phyloP scores from a whole-genome alignment of 352 stramenopile genomes.

The Globisporangium canariense region DNA sequence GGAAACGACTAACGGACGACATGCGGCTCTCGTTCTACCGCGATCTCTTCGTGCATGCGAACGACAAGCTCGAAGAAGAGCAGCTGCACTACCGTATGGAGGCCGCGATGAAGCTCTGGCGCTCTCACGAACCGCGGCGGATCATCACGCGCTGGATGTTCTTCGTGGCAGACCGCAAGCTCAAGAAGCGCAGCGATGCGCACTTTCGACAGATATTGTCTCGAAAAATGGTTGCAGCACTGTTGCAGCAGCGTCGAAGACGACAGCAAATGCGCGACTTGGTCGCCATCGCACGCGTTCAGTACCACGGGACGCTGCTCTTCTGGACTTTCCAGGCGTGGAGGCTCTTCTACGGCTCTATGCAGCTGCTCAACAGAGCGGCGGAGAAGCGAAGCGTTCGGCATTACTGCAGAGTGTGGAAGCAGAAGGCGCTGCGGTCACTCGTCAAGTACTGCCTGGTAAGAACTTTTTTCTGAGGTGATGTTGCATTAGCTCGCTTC shows the following conservation, averaged over 20 bases:
- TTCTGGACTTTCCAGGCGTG: constrained; percentile 36
- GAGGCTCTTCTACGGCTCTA: constrained; percentile 37
- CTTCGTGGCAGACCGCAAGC: constrained; percentile 35
- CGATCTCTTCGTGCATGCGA: constrained; percentile 41
- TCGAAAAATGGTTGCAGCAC: constrained; percentile 23
- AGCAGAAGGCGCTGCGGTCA: constrained; percentile 6
- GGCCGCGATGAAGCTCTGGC: constrained; percentile 41
- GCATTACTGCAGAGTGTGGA: constrained; percentile 18
- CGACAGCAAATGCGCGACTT: constrained; percentile 26
- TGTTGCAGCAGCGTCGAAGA: constrained; percentile 21
- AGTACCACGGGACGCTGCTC: constrained; percentile 26
- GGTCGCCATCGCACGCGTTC: constrained; percentile 17
- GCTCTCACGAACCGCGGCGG: constrained; percentile 37
- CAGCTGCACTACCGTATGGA: constrained; percentile 27
- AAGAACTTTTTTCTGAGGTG: not conserved
- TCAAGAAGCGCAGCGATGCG: constrained; percentile 24
- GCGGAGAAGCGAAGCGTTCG: constrained; percentile 30
- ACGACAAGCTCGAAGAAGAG: constrained; percentile 35
- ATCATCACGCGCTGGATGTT: constrained; percentile 43
- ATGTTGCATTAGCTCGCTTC: not conserved
- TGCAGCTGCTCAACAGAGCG: constrained; percentile 43
- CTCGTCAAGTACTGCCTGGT: constrained; percentile 33
- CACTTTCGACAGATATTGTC: constrained; percentile 25
- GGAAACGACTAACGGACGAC: constrained; percentile 55
- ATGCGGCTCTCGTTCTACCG: constrained; percentile 51